These are phyloP conservation scores for Termitomyces sp. DNA, from an alignment of 768 basidiomycete genomes.

Conservation along the genomic window DNA sequence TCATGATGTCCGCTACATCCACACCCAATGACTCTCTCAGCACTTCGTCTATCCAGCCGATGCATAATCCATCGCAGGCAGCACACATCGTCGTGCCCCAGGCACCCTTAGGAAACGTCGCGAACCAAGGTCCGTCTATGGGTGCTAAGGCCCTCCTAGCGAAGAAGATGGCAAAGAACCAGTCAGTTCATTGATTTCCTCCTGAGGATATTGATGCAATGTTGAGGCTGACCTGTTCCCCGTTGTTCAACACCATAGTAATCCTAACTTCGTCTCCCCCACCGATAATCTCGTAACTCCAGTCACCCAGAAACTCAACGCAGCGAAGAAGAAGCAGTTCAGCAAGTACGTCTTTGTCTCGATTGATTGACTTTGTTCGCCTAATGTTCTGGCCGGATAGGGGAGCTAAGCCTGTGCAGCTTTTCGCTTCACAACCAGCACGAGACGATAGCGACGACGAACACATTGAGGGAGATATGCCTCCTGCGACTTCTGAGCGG, in stretches of 20 bases:
- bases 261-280: slow-evolving; percentile 86
- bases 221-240: slow-evolving; percentile 12
- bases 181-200: slow-evolving; percentile 47
- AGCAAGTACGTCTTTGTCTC: slow-evolving; percentile 57
- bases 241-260: slow-evolving; percentile 41
- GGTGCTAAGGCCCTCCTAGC: slow-evolving; percentile 90
- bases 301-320: slow-evolving; percentile 85
- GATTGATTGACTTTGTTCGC: slow-evolving; percentile 5
- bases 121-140: slow-evolving; percentile 62
- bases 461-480: slow-evolving; percentile 25
- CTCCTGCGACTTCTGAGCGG: slow-evolving; percentile 19
- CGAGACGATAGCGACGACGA: slow-evolving; percentile 37
- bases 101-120: slow-evolving; percentile 71
- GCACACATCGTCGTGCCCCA: slow-evolving; percentile 77
- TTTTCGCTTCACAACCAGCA: slow-evolving; percentile 48
- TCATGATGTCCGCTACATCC: slow-evolving; percentile 32
- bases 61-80: slow-evolving; percentile 83
- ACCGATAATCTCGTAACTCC: slow-evolving; percentile 96
- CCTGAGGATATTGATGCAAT: slow-evolving; percentile 4
- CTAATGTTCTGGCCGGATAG: slow-evolving; percentile 30
- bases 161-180: slow-evolving; percentile 88
- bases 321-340: slow-evolving; percentile 93
- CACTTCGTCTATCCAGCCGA: slow-evolving; percentile 65
- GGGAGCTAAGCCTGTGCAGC: slow-evolving; percentile 57
- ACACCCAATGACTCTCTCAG: slow-evolving; percentile 68